A percentile compares a stretch with the other conserved stretches of the same genome.
Conservation (phyloP, 345 rosid genomes). For the Salix dunnii region DNA sequence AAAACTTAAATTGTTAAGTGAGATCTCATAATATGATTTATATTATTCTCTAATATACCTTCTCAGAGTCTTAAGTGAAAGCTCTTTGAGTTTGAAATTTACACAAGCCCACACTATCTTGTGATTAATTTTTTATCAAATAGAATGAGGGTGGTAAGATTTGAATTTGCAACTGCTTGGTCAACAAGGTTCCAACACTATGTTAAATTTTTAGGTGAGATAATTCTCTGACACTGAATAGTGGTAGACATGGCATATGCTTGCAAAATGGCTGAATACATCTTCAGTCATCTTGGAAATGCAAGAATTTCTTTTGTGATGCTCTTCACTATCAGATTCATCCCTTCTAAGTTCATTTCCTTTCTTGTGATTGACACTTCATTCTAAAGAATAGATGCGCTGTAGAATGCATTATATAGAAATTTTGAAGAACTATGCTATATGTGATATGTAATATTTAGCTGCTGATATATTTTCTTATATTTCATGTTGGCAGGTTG, state of each 20-base stretch:
- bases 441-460: background rate
- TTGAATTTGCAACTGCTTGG: no score
- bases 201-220: no score
- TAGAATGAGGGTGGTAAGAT: no score
- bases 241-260: background rate
- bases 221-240: background rate
- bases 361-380: background rate
- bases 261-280: background rate
- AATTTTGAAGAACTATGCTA: background rate
- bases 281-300: background rate
- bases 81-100: no score
- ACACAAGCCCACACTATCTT: no score
- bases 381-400: background rate
- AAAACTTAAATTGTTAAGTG: no score
- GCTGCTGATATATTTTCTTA: constrained; percentile 15
- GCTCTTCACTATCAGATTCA: background rate
- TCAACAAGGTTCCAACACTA: no score
- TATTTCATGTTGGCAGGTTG: constrained; percentile 55
- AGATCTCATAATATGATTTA: no score
- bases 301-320: background rate
- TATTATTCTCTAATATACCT: no score
- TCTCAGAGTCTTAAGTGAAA: no score
- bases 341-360: background rate
- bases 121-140: no score
- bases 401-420: background rate